phyloP scores from a whole-genome alignment of 2,329 filamentous ascomycete genomes.

The Sporothrix globosa region DNA sequence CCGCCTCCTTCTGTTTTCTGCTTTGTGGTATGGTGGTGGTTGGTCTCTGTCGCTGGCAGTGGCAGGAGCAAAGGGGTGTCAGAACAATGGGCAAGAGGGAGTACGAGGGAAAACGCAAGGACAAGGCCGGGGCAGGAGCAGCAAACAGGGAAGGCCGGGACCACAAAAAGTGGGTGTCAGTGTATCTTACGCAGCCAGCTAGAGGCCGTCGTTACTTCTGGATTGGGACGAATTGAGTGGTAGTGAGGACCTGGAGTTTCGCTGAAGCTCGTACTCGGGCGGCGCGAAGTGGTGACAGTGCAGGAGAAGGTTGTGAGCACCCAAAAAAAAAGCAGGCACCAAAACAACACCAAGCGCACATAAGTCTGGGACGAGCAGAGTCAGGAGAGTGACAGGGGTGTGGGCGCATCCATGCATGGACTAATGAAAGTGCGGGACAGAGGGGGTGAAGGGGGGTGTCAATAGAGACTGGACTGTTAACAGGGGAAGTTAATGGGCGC shows the following conservation, averaged over 20 bases:
- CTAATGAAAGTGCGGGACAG: conserved; percentile 26
- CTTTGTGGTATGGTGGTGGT: conserved; percentile 29
- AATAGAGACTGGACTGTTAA: conserved; percentile 1
- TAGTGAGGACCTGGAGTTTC: not conserved
- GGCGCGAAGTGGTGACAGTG: not conserved
- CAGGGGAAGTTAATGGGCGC: conserved; percentile 12
- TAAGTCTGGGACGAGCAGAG: not conserved
- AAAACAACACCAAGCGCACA: not conserved
- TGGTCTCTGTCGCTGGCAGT: conserved; percentile 15
- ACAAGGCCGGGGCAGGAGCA: conserved; percentile 3
- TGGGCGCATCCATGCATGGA: conserved; percentile 25
- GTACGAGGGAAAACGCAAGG: not conserved
- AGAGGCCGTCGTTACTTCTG: conserved; percentile 17
- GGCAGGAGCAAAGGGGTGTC: conserved; percentile 23
- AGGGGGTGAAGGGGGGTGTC: conserved; percentile 21
- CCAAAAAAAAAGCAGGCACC: conserved; percentile 1
- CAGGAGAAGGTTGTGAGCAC: conserved; percentile 15
- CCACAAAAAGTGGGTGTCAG: conserved; percentile 20
- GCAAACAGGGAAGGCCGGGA: conserved; percentile 22
- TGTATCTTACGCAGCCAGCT: conserved; percentile 2
- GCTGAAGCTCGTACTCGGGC: conserved; percentile 15
- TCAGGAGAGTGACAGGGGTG: conserved; percentile 23
- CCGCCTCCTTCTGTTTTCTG: conserved; percentile 19
- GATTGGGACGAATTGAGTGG: conserved; percentile 14
- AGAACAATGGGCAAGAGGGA: not conserved